Evolutionary conservation across 108 stramenopile species (phyloP), one percentile per base, ranked within the genome.

Genomic region (Halocafeteria seosinensis): DNA sequence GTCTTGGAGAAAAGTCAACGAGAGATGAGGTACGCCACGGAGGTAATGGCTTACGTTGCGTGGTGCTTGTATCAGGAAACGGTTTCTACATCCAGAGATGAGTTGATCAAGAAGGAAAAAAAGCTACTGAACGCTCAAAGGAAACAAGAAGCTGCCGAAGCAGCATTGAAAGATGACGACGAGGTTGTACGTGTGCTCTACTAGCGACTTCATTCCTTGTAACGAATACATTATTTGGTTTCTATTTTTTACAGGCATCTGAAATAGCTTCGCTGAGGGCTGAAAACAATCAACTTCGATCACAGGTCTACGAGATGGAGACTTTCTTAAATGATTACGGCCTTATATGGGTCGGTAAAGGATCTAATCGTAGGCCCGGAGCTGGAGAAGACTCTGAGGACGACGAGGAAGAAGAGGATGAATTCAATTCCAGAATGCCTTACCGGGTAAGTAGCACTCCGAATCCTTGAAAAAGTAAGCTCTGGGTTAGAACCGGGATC

Each of bases 271-370:
- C 11, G n/a, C 13, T 38, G 8, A 27, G n/a, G 25, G 65, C 64
- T 1, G 65, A 66, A 61, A 71, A 71, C 38, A 38, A 51, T 2
- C 1, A 30, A 5, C 53, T 75, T 3, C 13, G 42, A 11, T 5
- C 53, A 11, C 31, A 65, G 34, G 17, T 71, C 6, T 8, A 3
- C 5, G 70, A 71, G 37, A 75, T 75, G 74, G 62, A 71, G 42
- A 38, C 25, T 0, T 75, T 75, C 35, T 47, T 75, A 24, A 3
- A 5, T 2, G 74, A 75, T 62, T 75, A 75, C 61, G 74, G 74
- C 47, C 34, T 75, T 6, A 64, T 75, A 2, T 75, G 74, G 74
- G 74, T 75, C 21, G 74, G 74, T 5, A 11, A 61, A 23, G 27
- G 42, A 23, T 62, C 34, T 36, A 4, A 1, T 34, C 2, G 37